phyloP scores from a whole-genome alignment of 163 green algal genomes.

The Chloroidium sp. region DNA sequence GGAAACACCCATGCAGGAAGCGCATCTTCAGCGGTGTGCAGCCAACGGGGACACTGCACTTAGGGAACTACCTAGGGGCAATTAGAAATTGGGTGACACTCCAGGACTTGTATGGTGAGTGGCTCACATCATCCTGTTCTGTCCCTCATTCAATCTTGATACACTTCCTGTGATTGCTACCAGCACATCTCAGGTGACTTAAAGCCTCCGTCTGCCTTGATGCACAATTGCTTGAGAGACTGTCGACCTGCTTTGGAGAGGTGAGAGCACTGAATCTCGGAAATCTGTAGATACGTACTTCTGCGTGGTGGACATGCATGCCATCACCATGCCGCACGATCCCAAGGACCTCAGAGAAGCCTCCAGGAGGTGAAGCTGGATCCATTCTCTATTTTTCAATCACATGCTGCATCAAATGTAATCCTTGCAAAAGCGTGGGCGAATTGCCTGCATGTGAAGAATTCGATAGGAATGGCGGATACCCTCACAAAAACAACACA shows the following conservation, averaged over 20 bases:
- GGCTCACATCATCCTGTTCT: background rate
- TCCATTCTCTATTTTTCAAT: no score
- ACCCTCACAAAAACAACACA: no score
- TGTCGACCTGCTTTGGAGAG: background rate
- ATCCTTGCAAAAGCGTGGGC: no score
- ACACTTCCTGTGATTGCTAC: background rate
- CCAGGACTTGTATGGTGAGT: slow-evolving; percentile 80
- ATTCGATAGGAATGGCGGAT: no score
- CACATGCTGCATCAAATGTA: no score
- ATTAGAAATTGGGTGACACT: slow-evolving; percentile 94
- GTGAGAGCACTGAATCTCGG: background rate
- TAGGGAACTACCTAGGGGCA: slow-evolving; percentile 97
- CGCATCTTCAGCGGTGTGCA: slow-evolving; percentile 93
- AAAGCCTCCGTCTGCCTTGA: no score
- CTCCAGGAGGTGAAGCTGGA: slow-evolving; percentile 37
- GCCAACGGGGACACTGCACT: slow-evolving; percentile 87
- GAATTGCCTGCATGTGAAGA: no score
- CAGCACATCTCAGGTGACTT: no score
- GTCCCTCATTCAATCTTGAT: background rate
- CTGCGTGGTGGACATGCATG: slow-evolving; percentile 96
- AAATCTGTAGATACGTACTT: slow-evolving; percentile 82
- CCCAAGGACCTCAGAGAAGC: slow-evolving; percentile 64
- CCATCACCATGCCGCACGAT: slow-evolving; percentile 88
- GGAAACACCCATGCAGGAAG: slow-evolving; percentile 30
- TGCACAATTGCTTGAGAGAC: no score